These are phyloP conservation scores for Pyrus communis DNA, from an alignment of 306 rosid genomes.

Conservation along the genomic window DNA sequence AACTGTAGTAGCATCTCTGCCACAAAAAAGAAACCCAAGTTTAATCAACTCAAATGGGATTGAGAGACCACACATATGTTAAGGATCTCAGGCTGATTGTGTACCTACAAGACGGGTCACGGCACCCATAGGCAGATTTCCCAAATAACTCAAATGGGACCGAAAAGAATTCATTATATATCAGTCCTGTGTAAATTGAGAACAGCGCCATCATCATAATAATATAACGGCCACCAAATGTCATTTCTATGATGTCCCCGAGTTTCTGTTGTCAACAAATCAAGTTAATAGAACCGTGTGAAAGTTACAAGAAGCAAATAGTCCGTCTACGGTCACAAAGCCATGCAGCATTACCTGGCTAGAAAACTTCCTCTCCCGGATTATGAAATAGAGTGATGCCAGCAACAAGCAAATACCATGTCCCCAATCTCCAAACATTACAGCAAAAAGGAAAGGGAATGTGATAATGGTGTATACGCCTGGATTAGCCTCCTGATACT, in stretches of 20 bases:
- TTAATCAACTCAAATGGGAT: slow-evolving; percentile 1
- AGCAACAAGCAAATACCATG: slow-evolving; percentile 82
- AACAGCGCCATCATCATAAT: slow-evolving; percentile 75
- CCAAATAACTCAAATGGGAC: slow-evolving; percentile 73
- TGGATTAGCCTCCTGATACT: slow-evolving; percentile 76
- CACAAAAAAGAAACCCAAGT: not conserved
- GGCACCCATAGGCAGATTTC: slow-evolving; percentile 67
- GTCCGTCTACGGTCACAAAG: slow-evolving; percentile 1
- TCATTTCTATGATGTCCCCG: slow-evolving; percentile 78
- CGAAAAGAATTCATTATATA: slow-evolving; percentile 77
- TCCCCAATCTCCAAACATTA: slow-evolving; percentile 89
- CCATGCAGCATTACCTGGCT: slow-evolving; percentile 43
- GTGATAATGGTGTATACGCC: slow-evolving; percentile 64
- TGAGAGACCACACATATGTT: not conserved
- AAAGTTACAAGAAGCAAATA: slow-evolving; percentile 10
- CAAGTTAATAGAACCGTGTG: slow-evolving; percentile 18
- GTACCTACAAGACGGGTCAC: slow-evolving; percentile 64
- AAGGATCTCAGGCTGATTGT: slow-evolving; percentile 6
- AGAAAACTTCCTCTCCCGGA: slow-evolving; percentile 51
- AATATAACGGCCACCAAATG: slow-evolving; percentile 71
- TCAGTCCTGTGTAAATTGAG: slow-evolving; percentile 78
- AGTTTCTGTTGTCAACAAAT: slow-evolving; percentile 61
- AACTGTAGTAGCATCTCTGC: slow-evolving; percentile 53
- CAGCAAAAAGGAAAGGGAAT: slow-evolving; percentile 84
- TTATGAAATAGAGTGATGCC: slow-evolving; percentile 57